Evolutionary conservation across 345 rosid species (phyloP).

Genomic region (Corymbia maculata): DNA sequence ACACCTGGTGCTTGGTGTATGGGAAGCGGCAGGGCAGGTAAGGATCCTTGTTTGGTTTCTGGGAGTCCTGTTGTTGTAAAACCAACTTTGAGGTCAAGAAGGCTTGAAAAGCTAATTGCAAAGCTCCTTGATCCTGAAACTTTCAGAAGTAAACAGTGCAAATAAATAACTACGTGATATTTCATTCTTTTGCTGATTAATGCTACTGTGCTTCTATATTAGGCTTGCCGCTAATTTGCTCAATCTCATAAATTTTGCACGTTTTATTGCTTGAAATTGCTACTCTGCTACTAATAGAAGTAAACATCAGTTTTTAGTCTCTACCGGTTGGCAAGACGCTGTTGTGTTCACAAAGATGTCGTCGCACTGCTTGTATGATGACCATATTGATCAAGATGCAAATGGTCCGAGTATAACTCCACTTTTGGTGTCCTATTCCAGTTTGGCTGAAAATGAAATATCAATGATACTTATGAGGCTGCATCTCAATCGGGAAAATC

Average conservation of each 20-base stretch:
- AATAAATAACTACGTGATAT: slow-evolving; percentile 18
- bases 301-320: neutral
- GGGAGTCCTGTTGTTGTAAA: slow-evolving; percentile 44
- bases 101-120: slow-evolving; percentile 65
- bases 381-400: neutral
- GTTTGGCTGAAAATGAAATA: neutral
- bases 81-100: slow-evolving; percentile 47
- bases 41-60: slow-evolving; percentile 36
- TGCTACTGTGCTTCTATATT: neutral
- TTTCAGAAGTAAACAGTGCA: slow-evolving; percentile 78
- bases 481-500: neutral
- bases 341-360: neutral
- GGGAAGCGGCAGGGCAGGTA: slow-evolving; percentile 16
- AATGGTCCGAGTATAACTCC: neutral
- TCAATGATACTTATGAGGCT: neutral
- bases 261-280: neutral
- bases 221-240: neutral
- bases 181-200: neutral
- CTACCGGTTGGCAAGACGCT: neutral
- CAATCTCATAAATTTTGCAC: neutral
- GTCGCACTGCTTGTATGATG: neutral
- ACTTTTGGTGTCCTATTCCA: neutral
- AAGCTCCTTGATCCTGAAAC: slow-evolving; percentile 57
- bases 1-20: slow-evolving; percentile 59
- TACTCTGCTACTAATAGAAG: neutral